Evolutionary conservation across 768 basidiomycete species (phyloP), one percentile per base, ranked within the genome.

Genomic region (Mycena sanguinolenta): DNA sequence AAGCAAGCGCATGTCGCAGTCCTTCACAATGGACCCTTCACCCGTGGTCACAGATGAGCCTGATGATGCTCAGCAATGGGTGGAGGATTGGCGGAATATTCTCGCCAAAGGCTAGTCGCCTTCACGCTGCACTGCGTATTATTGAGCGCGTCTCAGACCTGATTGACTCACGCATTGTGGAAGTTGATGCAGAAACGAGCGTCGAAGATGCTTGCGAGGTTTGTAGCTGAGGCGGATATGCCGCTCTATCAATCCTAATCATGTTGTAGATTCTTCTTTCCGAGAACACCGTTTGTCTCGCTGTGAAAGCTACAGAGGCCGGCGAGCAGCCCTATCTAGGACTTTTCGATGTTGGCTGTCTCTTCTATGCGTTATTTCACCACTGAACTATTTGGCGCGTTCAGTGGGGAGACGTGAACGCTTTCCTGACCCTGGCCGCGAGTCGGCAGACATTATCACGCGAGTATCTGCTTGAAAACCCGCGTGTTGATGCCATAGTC

Each of bases 181-280:
- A 84, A 30, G 85, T 95, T 13, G 89, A 90, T 63, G 88, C 88
- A n/a, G 89, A 93, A 53, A 89, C 86, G 10, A 90, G 87, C 58
- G 94, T 95, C 21, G 94, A 95, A 78, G 91, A 93, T 52, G 93
- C 94, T 16, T 95, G 93, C 75, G 93, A 94, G 72, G 94, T 92
- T 75, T 27, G 60, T 19, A 30, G 16, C 25, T 38, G 30, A 34
- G 10, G 32, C 32, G 52, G 72, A 49, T 70, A 42, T 17, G 54
- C 57, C 55, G 23, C 54, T 14, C 46, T 54, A 34, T 67, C 55
- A 61, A 63, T 42, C 12, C 46, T 58, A 23, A 66, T 57, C 59
- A n/a, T 61, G 25, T 58, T 21, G 4, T 67, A 94, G 94, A 76
- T 87, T 6, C 84, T 95, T 23, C 83, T 94, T 25, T 86, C 85